A percentile compares a stretch with the other conserved stretches of the same genome.
phyloP scores from a whole-genome alignment of 176 grass and related monocot genomes.

The Rhynchospora pubera region DNA sequence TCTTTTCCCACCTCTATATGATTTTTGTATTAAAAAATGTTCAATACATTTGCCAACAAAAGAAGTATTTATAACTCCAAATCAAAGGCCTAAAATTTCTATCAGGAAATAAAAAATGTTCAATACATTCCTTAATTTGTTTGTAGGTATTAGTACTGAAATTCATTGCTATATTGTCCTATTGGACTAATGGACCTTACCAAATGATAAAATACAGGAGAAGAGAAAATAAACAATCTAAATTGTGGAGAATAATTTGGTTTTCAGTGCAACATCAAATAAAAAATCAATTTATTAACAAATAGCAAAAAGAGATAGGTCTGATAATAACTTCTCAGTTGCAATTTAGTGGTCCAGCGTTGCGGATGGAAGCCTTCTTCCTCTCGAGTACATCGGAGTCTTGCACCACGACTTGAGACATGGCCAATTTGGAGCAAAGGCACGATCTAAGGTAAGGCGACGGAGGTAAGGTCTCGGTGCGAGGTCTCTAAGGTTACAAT shows the following conservation, averaged over 20 bases:
- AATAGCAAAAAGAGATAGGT: neutral
- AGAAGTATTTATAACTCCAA: neutral
- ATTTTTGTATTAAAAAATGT: constrained; percentile 7
- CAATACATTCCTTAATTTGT: neutral
- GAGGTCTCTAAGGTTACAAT: too few relatives aligned
- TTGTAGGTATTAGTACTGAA: neutral
- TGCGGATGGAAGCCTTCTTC: constrained; percentile 30
- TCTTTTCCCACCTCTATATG: constrained; percentile 75
- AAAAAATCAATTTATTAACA: neutral
- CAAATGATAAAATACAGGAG: neutral
- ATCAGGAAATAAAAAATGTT: neutral
- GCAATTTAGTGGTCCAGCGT: constrained; percentile 19
- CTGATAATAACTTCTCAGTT: neutral
- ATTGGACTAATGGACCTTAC: neutral
- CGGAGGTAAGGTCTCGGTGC: too few relatives aligned
- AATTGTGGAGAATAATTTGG: neutral
- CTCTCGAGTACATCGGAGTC: constrained; percentile 9
- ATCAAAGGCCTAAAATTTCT: constrained; percentile 13
- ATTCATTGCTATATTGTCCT: neutral
- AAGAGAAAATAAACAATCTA: neutral
- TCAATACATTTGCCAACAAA: neutral
- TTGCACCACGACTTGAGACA: constrained; percentile 15
- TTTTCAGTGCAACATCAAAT: neutral
- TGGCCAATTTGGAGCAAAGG: neutral
- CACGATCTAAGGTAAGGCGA: too few relatives aligned